A percentile compares a stretch with the other conserved stretches of the same genome.
Evolutionary conservation across 225 moss, liverwort and hornwort species (phyloP).

Genomic region (Ulota crispa): DNA sequence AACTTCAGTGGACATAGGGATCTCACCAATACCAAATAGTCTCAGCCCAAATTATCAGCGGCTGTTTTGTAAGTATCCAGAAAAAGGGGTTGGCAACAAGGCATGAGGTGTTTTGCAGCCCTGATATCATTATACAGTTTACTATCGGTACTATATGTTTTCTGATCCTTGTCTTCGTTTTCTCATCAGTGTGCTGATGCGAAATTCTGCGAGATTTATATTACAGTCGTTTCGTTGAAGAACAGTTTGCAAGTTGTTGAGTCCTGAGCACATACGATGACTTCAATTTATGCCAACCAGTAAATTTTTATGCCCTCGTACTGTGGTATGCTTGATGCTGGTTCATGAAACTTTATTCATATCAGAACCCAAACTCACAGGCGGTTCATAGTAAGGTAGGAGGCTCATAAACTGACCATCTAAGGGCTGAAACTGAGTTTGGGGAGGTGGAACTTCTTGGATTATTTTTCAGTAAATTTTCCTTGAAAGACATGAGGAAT

Average conservation of each 20-base stretch:
- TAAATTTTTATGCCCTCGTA: not conserved
- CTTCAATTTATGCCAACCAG: not conserved
- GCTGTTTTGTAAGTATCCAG: conserved; percentile 20
- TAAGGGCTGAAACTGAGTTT: too few species aligned
- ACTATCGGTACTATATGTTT: not conserved
- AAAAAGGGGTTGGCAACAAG: not conserved
- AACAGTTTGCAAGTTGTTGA: too few species aligned
- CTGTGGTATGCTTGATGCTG: not conserved
- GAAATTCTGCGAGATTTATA: not conserved
- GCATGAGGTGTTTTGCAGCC: not conserved
- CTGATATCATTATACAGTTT: not conserved
- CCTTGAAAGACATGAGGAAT: too few species aligned
- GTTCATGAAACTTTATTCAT: too few species aligned
- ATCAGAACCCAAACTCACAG: too few species aligned
- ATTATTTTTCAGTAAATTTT: too few species aligned
- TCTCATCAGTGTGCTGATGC: not conserved
- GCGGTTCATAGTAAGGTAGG: too few species aligned
- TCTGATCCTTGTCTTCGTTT: not conserved
- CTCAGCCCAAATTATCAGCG: conserved; percentile 24
- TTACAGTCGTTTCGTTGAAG: not conserved
- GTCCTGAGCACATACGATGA: not conserved
- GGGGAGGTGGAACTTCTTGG: too few species aligned
- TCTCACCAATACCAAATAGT: not conserved
- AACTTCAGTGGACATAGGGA: not conserved
- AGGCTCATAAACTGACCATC: too few species aligned